A percentile compares a stretch with the other conserved stretches of the same genome.
phyloP scores from a whole-genome alignment of 768 basidiomycete genomes.

The Tulasnella sp. region DNA sequence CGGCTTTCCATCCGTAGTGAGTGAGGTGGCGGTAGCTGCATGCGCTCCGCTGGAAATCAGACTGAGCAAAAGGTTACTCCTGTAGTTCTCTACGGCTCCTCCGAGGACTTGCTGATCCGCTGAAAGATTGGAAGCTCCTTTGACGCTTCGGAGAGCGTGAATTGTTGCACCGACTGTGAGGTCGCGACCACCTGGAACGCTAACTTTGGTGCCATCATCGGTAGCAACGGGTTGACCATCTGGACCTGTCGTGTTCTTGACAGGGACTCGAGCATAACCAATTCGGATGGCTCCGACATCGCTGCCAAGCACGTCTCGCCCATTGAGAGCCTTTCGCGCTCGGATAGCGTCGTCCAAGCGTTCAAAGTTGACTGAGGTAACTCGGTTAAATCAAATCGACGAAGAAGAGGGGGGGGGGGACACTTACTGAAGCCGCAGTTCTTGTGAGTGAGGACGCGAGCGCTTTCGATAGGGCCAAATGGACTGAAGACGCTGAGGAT shows the following conservation, averaged over 20 bases:
- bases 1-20: slow-evolving; percentile 55
- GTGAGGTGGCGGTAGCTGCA: slow-evolving; percentile 37
- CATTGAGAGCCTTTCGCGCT: slow-evolving; percentile 90
- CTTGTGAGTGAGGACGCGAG: slow-evolving; percentile 91
- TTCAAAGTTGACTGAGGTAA: slow-evolving; percentile 78
- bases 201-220: slow-evolving; percentile 36
- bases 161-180: slow-evolving; percentile 81
- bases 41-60: slow-evolving; percentile 74
- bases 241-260: slow-evolving; percentile 64
- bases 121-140: slow-evolving; percentile 85
- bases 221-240: slow-evolving; percentile 32
- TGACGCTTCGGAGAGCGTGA: slow-evolving; percentile 72
- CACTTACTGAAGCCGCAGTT: slow-evolving; percentile 83
- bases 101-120: slow-evolving; percentile 89
- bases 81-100: slow-evolving; percentile 87
- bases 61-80: slow-evolving; percentile 80
- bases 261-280: slow-evolving; percentile 92
- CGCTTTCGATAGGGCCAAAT: slow-evolving; percentile 95
- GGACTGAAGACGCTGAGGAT: slow-evolving; percentile 94
- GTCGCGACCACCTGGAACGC: slow-evolving; percentile 74
- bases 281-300: slow-evolving; percentile 96
- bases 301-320: slow-evolving; percentile 88
- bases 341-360: slow-evolving; percentile 92
- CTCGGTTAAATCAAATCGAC: neutral
- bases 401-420: neutral